Conservation (phyloP, 371 early-diverging fungal species). For the Rhizopus arrhizus region DNA sequence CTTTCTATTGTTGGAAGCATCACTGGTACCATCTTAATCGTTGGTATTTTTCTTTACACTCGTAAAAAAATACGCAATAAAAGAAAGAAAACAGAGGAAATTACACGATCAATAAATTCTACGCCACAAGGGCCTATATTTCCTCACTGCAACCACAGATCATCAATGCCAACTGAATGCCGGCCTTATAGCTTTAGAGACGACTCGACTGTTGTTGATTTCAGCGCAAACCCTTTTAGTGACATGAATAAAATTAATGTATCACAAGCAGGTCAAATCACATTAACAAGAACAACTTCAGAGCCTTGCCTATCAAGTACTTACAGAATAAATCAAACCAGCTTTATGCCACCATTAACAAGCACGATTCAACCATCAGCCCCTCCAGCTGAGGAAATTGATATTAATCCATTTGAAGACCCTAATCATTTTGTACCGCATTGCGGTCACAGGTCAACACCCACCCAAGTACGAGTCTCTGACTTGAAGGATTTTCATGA, state of each 20-base stretch:
- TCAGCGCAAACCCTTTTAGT: slow-evolving; percentile 4
- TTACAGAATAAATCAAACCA: slow-evolving; percentile 5
- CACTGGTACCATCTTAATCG: slow-evolving; percentile 3
- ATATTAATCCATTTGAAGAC: slow-evolving; percentile 5
- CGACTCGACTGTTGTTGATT: slow-evolving; percentile 5
- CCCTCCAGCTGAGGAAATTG: slow-evolving; percentile 12
- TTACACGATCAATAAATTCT: neutral
- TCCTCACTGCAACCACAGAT: neutral
- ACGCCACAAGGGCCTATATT: neutral
- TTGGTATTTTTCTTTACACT: slow-evolving; percentile 1
- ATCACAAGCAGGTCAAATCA: neutral
- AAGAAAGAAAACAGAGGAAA: neutral
- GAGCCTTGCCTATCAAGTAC: neutral
- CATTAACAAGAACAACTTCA: neutral
- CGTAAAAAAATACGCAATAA: slow-evolving; percentile 6
- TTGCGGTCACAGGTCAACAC: neutral
- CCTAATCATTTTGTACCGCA: neutral
- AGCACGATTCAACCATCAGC: slow-evolving; percentile 9
- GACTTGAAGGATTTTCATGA: neutral
- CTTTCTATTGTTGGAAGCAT: slow-evolving; percentile 12
- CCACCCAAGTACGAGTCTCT: neutral
- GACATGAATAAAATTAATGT: slow-evolving; percentile 1
- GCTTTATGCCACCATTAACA: slow-evolving; percentile 4
- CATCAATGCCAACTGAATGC: neutral
- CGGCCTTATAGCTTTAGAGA: neutral